Evolutionary conservation across 129 eudicot species (phyloP).

Genomic region (Calendula officinalis): DNA sequence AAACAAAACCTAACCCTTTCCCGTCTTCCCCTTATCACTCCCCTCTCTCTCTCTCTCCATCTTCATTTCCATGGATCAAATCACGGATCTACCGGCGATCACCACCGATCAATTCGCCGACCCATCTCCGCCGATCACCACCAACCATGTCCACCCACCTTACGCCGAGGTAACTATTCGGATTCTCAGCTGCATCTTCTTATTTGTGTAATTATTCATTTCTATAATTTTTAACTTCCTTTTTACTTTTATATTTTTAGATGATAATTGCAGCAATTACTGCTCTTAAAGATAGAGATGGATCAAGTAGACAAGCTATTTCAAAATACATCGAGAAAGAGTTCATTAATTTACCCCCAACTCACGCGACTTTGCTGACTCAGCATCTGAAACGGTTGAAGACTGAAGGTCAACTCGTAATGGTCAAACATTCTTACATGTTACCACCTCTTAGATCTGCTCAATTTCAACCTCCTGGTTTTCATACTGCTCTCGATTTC

Average conservation of each 20-base stretch:
- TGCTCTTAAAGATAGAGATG: conserved; percentile 60
- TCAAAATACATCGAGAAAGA: conserved; percentile 56
- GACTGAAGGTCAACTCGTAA: conserved; percentile 50
- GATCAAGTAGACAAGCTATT: conserved; percentile 82
- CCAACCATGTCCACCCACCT: conserved; percentile 42
- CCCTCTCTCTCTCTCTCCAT: conserved; percentile 9
- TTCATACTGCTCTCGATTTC: conserved; percentile 6
- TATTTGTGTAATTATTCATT: too few species aligned
- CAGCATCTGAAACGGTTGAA: conserved; percentile 64
- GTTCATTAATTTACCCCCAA: conserved; percentile 47
- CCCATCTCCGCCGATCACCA: conserved; percentile 27
- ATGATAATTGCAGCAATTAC: conserved; percentile 71
- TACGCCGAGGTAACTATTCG: conserved; percentile 43
- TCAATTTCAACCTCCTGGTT: conserved; percentile 29
- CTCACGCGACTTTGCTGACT: conserved; percentile 57
- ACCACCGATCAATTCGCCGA: conserved; percentile 23
- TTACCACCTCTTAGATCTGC: conserved; percentile 51
- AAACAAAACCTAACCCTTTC: conserved; percentile 19
- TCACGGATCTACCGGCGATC: conserved; percentile 39
- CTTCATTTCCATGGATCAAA: conserved; percentile 37
- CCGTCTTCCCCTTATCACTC: background rate
- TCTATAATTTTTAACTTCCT: background rate
- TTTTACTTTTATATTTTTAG: conserved; percentile 25
- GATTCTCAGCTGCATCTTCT: too few species aligned
- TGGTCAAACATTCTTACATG: conserved; percentile 75